Conservation (phyloP, 2,329 filamentous ascomycete genomes). For the Lachnellula cervina region DNA sequence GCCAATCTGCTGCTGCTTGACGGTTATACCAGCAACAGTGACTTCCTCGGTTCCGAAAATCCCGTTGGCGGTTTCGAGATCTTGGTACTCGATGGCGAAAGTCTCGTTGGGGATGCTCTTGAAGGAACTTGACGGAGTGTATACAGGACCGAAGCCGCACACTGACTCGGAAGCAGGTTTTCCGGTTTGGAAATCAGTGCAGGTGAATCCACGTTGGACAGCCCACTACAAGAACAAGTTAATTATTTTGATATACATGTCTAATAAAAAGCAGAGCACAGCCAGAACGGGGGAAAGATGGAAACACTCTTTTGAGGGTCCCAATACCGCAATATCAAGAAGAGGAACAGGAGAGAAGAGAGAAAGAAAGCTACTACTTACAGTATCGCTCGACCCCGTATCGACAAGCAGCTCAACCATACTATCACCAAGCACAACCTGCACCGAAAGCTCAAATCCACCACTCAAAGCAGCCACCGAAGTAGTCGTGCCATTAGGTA, state of each 20-base stretch:
- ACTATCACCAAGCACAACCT: slow-evolving; percentile 29
- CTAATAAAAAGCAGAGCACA: too few relatives aligned
- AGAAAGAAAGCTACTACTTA: too few relatives aligned
- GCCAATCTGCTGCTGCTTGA: slow-evolving; percentile 42
- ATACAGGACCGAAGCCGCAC: slow-evolving; percentile 14
- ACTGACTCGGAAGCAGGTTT: not conserved
- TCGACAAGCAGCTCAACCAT: slow-evolving; percentile 39
- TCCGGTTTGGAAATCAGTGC: slow-evolving; percentile 29
- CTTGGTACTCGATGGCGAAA: slow-evolving; percentile 41
- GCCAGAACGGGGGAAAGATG: too few relatives aligned
- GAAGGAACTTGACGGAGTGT: slow-evolving; percentile 30
- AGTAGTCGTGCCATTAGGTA: not conserved
- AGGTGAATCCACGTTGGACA: slow-evolving; percentile 31
- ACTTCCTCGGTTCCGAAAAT: slow-evolving; percentile 38
- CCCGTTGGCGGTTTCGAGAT: slow-evolving; percentile 38
- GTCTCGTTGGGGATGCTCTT: slow-evolving; percentile 34
- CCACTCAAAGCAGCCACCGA: not conserved
- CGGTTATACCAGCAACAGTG: slow-evolving; percentile 42
- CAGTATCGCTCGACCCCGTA: slow-evolving; percentile 43
- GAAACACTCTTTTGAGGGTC: too few relatives aligned
- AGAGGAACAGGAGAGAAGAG: too few relatives aligned
- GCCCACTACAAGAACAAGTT: slow-evolving; percentile 31
- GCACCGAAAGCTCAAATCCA: not conserved
- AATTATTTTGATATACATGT: too few relatives aligned
- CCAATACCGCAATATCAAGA: too few relatives aligned